These are phyloP conservation scores for grape (Vitis vinifera) DNA, from an alignment of 164 flowering plant genomes.

Conservation along the genomic window DNA sequence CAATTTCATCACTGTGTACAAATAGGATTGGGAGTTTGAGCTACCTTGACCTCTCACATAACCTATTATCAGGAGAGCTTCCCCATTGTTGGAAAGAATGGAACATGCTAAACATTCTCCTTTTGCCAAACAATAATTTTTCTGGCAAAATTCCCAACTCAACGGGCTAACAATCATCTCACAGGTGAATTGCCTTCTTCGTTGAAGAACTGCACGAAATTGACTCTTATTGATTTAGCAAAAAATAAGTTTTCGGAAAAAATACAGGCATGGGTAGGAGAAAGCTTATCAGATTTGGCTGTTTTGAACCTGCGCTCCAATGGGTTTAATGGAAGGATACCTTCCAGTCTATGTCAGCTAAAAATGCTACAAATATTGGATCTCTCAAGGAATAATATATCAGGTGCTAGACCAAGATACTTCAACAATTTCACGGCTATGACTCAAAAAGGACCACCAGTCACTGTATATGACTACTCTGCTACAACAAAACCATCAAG, in stretches of 20 bases:
- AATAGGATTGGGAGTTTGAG: too few species aligned
- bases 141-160: constrained; percentile 19
- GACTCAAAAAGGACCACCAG: neutral
- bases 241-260: constrained; percentile 33
- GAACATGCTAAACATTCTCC: too few species aligned
- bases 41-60: too few species aligned
- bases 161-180: constrained; percentile 4
- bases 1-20: too few species aligned
- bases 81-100: too few species aligned
- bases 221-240: constrained; percentile 28
- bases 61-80: too few species aligned
- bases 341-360: constrained; percentile 1
- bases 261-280: constrained; percentile 27
- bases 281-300: neutral
- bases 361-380: neutral
- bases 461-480: too few species aligned
- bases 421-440: constrained; percentile 1
- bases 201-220: constrained; percentile 10
- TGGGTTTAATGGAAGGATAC: constrained; percentile 10
- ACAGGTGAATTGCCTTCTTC: constrained; percentile 7
- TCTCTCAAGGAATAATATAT: constrained; percentile 6
- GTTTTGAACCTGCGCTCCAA: constrained; percentile 15
- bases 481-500: too few species aligned
- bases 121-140: constrained; percentile 7
- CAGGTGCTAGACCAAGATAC: constrained; percentile 7